Base-by-base conservation (phyloP, 345 rosid genomes). In the Camelina laxa region DNA sequence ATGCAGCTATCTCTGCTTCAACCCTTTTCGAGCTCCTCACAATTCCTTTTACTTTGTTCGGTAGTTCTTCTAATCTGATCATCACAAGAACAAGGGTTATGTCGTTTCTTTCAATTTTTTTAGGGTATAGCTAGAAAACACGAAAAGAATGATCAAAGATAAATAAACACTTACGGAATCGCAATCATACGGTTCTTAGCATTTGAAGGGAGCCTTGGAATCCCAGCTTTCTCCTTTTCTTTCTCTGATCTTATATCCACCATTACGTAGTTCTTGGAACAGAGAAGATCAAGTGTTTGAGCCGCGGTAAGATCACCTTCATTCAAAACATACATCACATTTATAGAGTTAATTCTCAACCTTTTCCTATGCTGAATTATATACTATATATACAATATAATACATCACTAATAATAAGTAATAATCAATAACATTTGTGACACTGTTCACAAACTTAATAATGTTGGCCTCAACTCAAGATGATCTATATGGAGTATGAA, bases 191-290 rank as follows among this genome's bases (percentile, higher is more conserved):
- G 82, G 87, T 86, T 94, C 83, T 91, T 89, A 39, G 93, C 96
- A 80, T 67, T 83, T 13, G 98, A 87, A 66, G 98, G 97, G n/a
- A 94, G 93, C 58, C 96, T 95, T 15, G 98, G 98, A 45, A 91
- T 76, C 35, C 97, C 98, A 7, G 89, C 77, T 80, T 83, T 89
- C 41, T 89, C 87, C 81, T 94, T 94, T 51, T 94, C 98, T 81
- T 94, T 94, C 87, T 94, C 98, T 39, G 96, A 84, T 70, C 98
- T 83, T 65, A 94, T 85, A 70, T 94, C 98, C 0, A 94, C 81
- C 95, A 94, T 62, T 38, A 87, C 6, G 74, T 91, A 74, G 81
- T 84, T 81, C 79, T 72, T 82, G 7, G 87, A 63, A 6, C 81
- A 83, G 9, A 91, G 58, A 20, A 84, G 79, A 80, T 94, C 98